A percentile compares a stretch with the other conserved stretches of the same genome.
Evolutionary conservation across 2,329 filamentous ascomycete genomes (phyloP).

Genomic region (Thielaviopsis cerberus): DNA sequence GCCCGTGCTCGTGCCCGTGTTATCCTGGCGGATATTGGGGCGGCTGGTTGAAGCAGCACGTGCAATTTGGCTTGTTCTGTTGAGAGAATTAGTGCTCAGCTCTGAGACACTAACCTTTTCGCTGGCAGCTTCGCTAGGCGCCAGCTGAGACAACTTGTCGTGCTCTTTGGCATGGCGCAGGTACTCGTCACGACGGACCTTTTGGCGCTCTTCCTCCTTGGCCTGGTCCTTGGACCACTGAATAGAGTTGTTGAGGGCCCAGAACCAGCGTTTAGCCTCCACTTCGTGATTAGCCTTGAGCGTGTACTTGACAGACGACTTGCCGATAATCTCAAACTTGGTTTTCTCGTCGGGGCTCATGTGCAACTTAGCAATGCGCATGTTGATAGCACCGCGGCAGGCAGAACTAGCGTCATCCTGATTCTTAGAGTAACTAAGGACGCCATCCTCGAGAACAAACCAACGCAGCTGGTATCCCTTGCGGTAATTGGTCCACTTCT

Average conservation of each 20-base stretch:
- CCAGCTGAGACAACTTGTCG: slow-evolving; percentile 30
- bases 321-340: slow-evolving; percentile 92
- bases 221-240: slow-evolving; percentile 97
- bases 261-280: slow-evolving; percentile 97
- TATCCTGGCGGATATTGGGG: slow-evolving; percentile 1
- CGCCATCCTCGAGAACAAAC: slow-evolving; percentile 95
- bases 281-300: slow-evolving; percentile 96
- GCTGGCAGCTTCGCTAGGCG: slow-evolving; percentile 28
- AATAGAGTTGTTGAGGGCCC: slow-evolving; percentile 96
- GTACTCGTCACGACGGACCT: slow-evolving; percentile 54
- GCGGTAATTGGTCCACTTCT: slow-evolving; percentile 99
- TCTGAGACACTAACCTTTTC: slow-evolving; percentile 35
- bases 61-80: slow-evolving; percentile 14
- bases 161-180: slow-evolving; percentile 67
- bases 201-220: slow-evolving; percentile 67
- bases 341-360: slow-evolving; percentile 98
- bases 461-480: slow-evolving; percentile 91
- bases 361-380: slow-evolving; percentile 83
- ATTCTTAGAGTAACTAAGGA: slow-evolving; percentile 97
- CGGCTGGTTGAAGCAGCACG: slow-evolving; percentile 13
- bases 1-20: slow-evolving; percentile 17
- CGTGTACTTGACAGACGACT: slow-evolving; percentile 96
- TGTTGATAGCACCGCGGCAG: slow-evolving; percentile 94
- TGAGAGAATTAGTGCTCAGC: slow-evolving; percentile 5
- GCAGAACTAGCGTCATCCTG: slow-evolving; percentile 93